A percentile compares a stretch with the other conserved stretches of the same genome.
Conservation (phyloP, 495 filamentous ascomycete genomes). For the Penicillium lagena region DNA sequence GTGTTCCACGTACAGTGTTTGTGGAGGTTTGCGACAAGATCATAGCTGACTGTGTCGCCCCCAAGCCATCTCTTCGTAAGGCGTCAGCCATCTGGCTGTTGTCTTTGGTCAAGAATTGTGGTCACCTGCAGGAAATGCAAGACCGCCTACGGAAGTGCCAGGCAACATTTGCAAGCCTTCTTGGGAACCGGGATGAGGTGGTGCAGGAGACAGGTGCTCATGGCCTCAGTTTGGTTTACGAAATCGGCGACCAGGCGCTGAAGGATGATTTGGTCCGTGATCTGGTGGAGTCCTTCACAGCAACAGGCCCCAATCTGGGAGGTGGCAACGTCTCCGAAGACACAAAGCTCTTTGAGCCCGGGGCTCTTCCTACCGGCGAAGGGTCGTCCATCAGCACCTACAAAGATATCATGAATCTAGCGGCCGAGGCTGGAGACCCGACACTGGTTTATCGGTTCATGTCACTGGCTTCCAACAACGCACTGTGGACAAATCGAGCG, state of each 20-base stretch:
- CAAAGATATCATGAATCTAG: conserved; percentile 89
- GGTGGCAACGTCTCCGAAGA: conserved; percentile 74
- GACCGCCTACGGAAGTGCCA: conserved; percentile 70
- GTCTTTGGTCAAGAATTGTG: conserved; percentile 87
- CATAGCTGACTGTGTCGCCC: conserved; percentile 64
- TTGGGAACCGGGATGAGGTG: conserved; percentile 82
- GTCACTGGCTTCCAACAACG: conserved; percentile 88
- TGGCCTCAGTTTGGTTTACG: conserved; percentile 84
- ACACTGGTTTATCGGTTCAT: conserved; percentile 96
- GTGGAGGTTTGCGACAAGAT: conserved; percentile 56
- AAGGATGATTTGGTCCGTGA: conserved; percentile 80
- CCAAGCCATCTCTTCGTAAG: conserved; percentile 81
- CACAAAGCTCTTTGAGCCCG: conserved; percentile 91
- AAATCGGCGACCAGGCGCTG: conserved; percentile 74
- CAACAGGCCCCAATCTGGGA: conserved; percentile 57
- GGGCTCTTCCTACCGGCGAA: conserved; percentile 83
- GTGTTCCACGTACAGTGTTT: conserved; percentile 42
- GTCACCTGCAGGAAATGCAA: conserved; percentile 64
- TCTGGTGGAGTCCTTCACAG: conserved; percentile 82
- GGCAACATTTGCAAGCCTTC: conserved; percentile 76
- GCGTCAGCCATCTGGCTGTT: conserved; percentile 91
- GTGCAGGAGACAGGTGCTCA: conserved; percentile 93
- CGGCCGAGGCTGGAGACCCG: conserved; percentile 88
- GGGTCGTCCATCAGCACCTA: conserved; percentile 88
- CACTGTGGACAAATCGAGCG: conserved; percentile 90